phyloP scores from a whole-genome alignment of 805 yeast genomes.

The Barnettozyma sp. region DNA sequence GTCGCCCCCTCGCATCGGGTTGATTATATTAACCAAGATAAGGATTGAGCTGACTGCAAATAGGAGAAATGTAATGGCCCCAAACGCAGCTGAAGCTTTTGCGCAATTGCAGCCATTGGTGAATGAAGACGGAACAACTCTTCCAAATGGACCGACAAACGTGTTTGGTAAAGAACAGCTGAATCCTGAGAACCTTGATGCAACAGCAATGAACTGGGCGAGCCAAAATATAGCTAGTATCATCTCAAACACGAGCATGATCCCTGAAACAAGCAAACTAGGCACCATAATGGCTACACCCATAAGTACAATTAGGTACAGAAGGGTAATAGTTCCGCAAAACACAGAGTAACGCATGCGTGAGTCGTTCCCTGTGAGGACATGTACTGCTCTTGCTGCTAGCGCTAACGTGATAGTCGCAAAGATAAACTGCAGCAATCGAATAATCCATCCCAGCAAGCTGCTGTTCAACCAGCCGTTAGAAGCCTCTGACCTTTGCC shows the following conservation, averaged over 20 bases:
- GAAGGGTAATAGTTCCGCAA: constrained; percentile 25
- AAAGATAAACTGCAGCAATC: constrained; percentile 24
- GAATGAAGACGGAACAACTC: constrained; percentile 11
- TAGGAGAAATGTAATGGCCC: constrained; percentile 25
- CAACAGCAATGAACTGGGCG: constrained; percentile 30
- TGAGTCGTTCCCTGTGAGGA: constrained; percentile 22
- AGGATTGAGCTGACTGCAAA: constrained; percentile 23
- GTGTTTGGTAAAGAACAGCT: constrained; percentile 26
- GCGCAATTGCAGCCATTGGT: constrained; percentile 25
- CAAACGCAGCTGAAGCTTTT: constrained; percentile 29
- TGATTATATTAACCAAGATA: constrained; percentile 26
- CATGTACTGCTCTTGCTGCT: constrained; percentile 22
- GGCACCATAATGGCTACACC: constrained; percentile 18
- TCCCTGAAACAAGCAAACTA: constrained; percentile 23
- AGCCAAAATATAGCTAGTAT: constrained; percentile 28
- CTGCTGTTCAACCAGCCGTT: background rate
- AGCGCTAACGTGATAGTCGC: constrained; percentile 27
- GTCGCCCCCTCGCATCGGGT: constrained; percentile 9
- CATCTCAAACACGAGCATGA: constrained; percentile 24
- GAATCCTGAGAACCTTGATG: constrained; percentile 25
- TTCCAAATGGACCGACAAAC: constrained; percentile 8
- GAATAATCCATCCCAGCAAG: constrained; percentile 11
- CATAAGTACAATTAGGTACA: constrained; percentile 24
- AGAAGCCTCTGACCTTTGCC: background rate
- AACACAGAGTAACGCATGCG: constrained; percentile 29